Conservation (phyloP, 768 basidiomycete genomes). For the Boletus huronensis region DNA sequence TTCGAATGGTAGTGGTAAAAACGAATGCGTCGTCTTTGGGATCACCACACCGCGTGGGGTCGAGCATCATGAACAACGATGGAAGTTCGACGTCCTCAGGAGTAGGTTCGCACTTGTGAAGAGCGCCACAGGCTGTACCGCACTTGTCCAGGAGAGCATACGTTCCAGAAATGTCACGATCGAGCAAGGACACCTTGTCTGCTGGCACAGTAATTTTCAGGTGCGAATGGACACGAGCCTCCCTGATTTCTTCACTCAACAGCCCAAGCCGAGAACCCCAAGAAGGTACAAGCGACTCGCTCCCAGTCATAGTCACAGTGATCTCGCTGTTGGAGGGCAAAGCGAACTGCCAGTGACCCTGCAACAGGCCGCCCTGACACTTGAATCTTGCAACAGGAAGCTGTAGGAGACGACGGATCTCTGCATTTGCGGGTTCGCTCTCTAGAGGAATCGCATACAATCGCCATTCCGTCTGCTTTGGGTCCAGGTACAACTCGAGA, state of each 20-base stretch:
- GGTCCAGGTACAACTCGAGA: constrained; percentile 75
- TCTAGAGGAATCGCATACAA: constrained; percentile 70
- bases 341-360: constrained; percentile 77
- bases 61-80: constrained; percentile 73
- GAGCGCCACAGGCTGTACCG: constrained; percentile 79
- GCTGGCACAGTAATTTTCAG: constrained; percentile 59
- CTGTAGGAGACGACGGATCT: constrained; percentile 69
- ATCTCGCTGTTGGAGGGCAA: constrained; percentile 60
- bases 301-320: constrained; percentile 52
- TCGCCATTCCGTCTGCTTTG: constrained; percentile 81
- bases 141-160: constrained; percentile 83
- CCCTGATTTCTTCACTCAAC: constrained; percentile 57
- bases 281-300: constrained; percentile 68
- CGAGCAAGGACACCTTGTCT: constrained; percentile 48
- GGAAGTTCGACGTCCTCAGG: constrained; percentile 49
- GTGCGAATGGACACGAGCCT: constrained; percentile 62
- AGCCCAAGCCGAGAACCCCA: constrained; percentile 87
- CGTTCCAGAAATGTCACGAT: constrained; percentile 77
- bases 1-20: constrained; percentile 73
- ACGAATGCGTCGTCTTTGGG: constrained; percentile 77
- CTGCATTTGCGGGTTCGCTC: constrained; percentile 70
- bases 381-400: constrained; percentile 74
- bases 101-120: constrained; percentile 61
- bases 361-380: constrained; percentile 54
- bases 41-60: constrained; percentile 77